Base-by-base conservation (phyloP, 1,139 yeast species). In the Kluyveromyces sp. region DNA sequence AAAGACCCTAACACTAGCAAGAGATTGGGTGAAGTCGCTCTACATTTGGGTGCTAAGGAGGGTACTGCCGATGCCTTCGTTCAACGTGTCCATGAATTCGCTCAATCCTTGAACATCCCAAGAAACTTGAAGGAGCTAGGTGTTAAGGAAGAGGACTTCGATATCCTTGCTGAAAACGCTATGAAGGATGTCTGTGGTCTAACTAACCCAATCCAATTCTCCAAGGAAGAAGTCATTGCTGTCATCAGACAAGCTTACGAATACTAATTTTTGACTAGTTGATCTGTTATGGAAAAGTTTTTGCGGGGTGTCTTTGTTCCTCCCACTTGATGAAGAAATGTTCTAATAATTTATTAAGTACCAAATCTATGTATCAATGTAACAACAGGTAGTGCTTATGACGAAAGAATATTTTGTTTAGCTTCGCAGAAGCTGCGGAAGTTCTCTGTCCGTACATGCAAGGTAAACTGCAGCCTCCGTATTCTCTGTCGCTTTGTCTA, bases 151-250 rank as follows among this genome's bases (percentile, higher is more conserved):
- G 54, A 46, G 41, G 53, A 52, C 36, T 52, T 51, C 37, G 52
- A 43, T 3, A 44, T 42, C 18, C 43, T 51, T 39, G 54, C 54
- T 36, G 49, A 46, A 7, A 42, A 52, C 32, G 55, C 55, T 20
- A 49, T 52, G 54, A 41, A 49, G 16, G 55, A 52, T 41, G 54
- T 52, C 32, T 52, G 54, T 26, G 48, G 43, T 33, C 30, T 45
- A 33, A 52, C 55, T 17, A 51, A 52, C 44, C 55, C 54, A 30
- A 43, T 52, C 36, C 53, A 46, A 32, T 51, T 48, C 43, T 46
- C 50, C 32, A 52, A 52, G 48, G 52, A 48, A 19, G 49, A 52
- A 41, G 54, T 52, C 28, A 44, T 49, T 41, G 49, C 50, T 22
- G 46, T 51, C 32, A 40, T 52, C 43, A 46, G 42, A 35, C 42